These are phyloP conservation scores for Porphyrellus sp. DNA, from an alignment of 1,284 basidiomycete genomes.

Conservation along the genomic window DNA sequence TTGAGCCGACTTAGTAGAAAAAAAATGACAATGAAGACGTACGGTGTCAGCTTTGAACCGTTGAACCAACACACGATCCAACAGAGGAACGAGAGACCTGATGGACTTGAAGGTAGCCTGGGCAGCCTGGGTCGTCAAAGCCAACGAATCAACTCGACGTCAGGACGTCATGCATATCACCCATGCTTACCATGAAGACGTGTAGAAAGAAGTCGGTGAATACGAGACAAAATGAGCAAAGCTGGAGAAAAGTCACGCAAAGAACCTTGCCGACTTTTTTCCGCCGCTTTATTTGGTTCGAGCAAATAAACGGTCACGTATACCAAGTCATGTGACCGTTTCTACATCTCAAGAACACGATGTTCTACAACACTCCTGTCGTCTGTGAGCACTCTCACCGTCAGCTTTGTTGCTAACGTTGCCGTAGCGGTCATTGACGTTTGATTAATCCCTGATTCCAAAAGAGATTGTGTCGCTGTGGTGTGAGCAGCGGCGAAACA, in stretches of 20 bases:
- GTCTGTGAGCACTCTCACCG: too few relatives aligned
- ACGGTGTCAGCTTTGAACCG: conserved; percentile 93
- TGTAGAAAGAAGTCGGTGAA: conserved; percentile 4
- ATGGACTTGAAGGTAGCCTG: conserved; percentile 93
- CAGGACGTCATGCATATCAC: background rate
- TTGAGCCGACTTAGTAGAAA: background rate
- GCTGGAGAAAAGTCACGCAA: conserved; percentile 19
- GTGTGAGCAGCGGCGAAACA: too few relatives aligned
- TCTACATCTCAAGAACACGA: background rate
- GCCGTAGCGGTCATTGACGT: background rate
- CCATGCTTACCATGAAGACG: conserved; percentile 28
- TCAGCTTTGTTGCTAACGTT: background rate
- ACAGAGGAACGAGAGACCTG: conserved; percentile 85
- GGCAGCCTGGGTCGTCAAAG: conserved; percentile 46
- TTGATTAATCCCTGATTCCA: too few relatives aligned
- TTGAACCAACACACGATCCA: conserved; percentile 97
- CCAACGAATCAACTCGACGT: background rate
- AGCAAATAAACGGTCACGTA: conserved; percentile 19
- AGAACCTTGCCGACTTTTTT: conserved; percentile 22
- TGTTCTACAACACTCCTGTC: background rate
- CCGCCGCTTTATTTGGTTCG: conserved; percentile 21
- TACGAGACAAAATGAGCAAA: conserved; percentile 21
- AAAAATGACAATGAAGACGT: conserved; percentile 32
- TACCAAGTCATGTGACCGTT: conserved; percentile 22
- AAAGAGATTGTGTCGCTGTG: too few relatives aligned